These are phyloP conservation scores for Fusarium xyrophilum DNA, from an alignment of 2,329 filamentous ascomycete species.

Conservation along the genomic window DNA sequence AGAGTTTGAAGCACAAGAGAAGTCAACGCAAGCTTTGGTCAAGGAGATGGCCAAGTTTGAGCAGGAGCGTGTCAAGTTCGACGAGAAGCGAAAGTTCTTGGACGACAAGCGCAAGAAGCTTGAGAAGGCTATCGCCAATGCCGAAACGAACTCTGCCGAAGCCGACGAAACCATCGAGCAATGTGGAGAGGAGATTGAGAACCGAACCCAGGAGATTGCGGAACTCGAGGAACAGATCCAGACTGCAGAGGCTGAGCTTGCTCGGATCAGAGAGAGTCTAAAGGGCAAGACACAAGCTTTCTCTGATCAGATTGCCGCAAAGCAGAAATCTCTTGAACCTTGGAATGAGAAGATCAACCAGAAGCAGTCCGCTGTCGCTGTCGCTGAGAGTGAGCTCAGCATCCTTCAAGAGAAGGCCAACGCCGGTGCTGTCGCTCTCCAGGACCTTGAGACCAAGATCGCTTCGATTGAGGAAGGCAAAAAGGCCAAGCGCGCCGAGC, in stretches of 20 bases:
- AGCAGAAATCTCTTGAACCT: constrained; percentile 93
- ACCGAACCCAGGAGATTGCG: constrained; percentile 74
- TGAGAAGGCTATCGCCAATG: constrained; percentile 82
- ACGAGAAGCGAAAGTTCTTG: constrained; percentile 97
- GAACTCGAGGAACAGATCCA: constrained; percentile 78
- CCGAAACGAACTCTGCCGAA: constrained; percentile 75
- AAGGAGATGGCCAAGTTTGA: constrained; percentile 94
- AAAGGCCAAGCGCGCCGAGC: constrained; percentile 72
- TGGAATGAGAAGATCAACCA: constrained; percentile 98
- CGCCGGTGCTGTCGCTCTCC: constrained; percentile 81
- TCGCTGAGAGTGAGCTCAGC: constrained; percentile 91
- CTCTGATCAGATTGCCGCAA: constrained; percentile 88
- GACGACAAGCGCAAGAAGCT: constrained; percentile 91
- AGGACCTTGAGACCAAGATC: constrained; percentile 84
- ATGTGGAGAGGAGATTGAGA: constrained; percentile 78
- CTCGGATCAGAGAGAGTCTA: constrained; percentile 81
- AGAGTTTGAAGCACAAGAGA: constrained; percentile 82
- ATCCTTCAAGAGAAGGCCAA: constrained; percentile 91
- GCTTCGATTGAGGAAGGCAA: constrained; percentile 74
- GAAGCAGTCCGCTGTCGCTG: constrained; percentile 91
- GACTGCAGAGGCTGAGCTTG: constrained; percentile 80
- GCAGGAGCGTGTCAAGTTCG: constrained; percentile 95
- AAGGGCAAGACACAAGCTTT: constrained; percentile 96
- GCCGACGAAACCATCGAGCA: constrained; percentile 80
- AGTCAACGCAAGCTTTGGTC: constrained; percentile 76